A percentile compares a stretch with the other conserved stretches of the same genome.
Conservation (phyloP, 345 rosid species). For the Viola odorata region DNA sequence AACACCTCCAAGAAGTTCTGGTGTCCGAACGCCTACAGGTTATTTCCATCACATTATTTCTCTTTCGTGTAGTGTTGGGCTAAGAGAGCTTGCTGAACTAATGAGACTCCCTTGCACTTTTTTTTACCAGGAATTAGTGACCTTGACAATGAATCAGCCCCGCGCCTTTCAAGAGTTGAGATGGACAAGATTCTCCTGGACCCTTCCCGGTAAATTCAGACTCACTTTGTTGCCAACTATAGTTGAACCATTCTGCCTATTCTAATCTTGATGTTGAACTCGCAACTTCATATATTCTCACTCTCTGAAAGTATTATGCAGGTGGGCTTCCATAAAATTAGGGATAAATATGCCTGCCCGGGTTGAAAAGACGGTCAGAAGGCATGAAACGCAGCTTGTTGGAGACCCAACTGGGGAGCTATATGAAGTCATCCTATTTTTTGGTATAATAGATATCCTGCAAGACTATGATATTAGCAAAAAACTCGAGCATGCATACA, state of each 20-base stretch:
- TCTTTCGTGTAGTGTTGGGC: not conserved
- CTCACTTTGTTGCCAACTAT: not conserved
- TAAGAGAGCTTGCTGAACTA: constrained; percentile 15
- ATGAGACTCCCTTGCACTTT: constrained; percentile 8
- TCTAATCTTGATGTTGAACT: not conserved
- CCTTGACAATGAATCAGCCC: constrained; percentile 25
- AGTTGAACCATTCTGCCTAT: not conserved
- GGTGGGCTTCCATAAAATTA: constrained; percentile 59
- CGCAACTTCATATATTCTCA: not conserved
- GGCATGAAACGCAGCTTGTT: constrained; percentile 59
- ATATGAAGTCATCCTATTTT: constrained; percentile 65
- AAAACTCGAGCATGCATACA: constrained; percentile 98
- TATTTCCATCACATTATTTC: constrained; percentile 7
- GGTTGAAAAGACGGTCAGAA: constrained; percentile 75
- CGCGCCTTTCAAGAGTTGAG: constrained; percentile 52
- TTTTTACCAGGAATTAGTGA: constrained; percentile 37
- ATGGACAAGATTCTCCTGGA: constrained; percentile 52
- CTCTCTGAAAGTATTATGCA: constrained; percentile 25
- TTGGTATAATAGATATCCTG: constrained; percentile 89
- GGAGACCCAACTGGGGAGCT: constrained; percentile 88
- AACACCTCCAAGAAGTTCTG: constrained; percentile 38
- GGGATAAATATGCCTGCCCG: constrained; percentile 76
- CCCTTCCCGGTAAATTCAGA: constrained; percentile 50
- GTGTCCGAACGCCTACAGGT: constrained; percentile 39
- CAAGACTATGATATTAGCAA: constrained; percentile 99